Base-by-base conservation (phyloP, 78 protist species). In the Tieghemostelium lacteum region DNA sequence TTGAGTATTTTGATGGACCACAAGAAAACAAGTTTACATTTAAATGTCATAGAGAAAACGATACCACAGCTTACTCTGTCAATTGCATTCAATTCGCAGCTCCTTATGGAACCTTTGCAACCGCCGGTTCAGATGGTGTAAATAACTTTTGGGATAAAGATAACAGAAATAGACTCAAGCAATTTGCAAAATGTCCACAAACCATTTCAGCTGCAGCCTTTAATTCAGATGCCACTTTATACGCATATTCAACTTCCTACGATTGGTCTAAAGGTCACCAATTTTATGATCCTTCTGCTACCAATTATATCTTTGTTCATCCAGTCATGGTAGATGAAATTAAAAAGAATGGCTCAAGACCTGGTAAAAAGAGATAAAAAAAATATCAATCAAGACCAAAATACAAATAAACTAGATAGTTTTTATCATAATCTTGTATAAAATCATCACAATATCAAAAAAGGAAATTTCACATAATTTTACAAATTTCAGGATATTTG, bases 71-170 rank as follows among this genome's bases (percentile, higher is more conserved):
- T 49, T 94, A 92, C 42, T 61, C 96, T 4, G 97, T 97, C 31
- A 97, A 97, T 71, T 39, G 54, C 60, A 95, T 97, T 70, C 26
- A 88, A 64, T 94, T 95, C 67, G 96, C 96, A 50, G 94, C 93
- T 3, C 74, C 66, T 42, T 94, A 61, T 64, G 97, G 98, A 22
- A 97, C 98, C 16, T 95, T 97, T 45, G 92, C 98, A 29, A 97
- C 99, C 14, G 87, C 91, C 14, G 99, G 99, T 50, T 71, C 97
- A 26, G 98, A 97, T 76, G 98, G 98, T 37, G 57, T 65, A 26
- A 87, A 88, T 29, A 94, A 70, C 76, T 95, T 95, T 54, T 96
- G 98, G 98, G 97, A 96, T 63, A 96, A 95, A 34, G 96, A 89
- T 62, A 22, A 60, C 17, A 93, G 80, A 58, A 91, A 87, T 67